Conservation (phyloP, 768 basidiomycete genomes). For the Stropharia rugosoannulata region DNA sequence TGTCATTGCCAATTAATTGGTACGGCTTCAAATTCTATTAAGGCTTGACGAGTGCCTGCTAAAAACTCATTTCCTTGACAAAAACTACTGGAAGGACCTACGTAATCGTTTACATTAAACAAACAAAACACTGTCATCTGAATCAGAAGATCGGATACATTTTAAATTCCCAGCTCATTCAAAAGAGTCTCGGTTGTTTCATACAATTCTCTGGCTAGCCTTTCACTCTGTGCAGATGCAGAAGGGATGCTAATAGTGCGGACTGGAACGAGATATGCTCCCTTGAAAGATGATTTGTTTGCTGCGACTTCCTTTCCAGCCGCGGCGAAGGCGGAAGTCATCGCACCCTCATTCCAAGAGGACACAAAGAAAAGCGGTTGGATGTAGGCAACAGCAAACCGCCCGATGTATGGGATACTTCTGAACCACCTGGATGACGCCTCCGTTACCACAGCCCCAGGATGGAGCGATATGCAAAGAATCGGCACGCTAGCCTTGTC, state of each 20-base stretch:
- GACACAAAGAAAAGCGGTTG: conserved; percentile 12
- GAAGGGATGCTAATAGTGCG: conserved; percentile 26
- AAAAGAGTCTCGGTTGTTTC: conserved; percentile 33
- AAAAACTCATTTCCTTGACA: too few species aligned
- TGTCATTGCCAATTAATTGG: too few species aligned
- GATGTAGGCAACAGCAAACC: conserved; percentile 9
- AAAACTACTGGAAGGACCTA: too few species aligned
- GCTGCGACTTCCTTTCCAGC: conserved; percentile 32
- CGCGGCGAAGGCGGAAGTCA: conserved; percentile 38
- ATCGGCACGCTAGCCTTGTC: conserved; percentile 33
- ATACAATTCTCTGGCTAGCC: conserved; percentile 39
- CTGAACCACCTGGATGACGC: conserved; percentile 11
- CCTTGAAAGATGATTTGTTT: conserved; percentile 31
- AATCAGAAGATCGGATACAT: too few species aligned
- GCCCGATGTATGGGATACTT: conserved; percentile 6
- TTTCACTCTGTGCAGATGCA: conserved; percentile 25
- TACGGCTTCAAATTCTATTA: too few species aligned
- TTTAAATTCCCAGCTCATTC: conserved; percentile 19
- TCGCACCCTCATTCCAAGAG: conserved; percentile 29
- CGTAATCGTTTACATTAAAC: too few species aligned
- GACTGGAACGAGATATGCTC: conserved; percentile 35
- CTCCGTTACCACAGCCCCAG: conserved; percentile 37
- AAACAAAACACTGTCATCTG: too few species aligned
- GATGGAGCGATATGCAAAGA: conserved; percentile 38
- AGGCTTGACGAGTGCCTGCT: too few species aligned